These are phyloP conservation scores for Gonapodya prolifera DNA, from an alignment of 192 early-diverging fungal species.

Conservation along the genomic window DNA sequence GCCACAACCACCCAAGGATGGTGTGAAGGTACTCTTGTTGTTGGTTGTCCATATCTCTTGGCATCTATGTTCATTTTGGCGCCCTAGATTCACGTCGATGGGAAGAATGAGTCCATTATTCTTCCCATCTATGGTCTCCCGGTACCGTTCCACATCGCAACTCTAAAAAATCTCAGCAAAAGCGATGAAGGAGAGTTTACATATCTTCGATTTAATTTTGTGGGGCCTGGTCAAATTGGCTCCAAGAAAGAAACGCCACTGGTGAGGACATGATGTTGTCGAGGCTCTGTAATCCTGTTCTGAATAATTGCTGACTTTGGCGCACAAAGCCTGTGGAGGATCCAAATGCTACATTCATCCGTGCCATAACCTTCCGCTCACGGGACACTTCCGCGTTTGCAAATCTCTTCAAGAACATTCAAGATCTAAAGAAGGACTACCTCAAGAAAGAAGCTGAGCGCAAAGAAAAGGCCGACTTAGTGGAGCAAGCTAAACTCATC, in stretches of 20 bases:
- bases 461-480: slow-evolving; percentile 90
- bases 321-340: slow-evolving; percentile 63
- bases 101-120: slow-evolving; percentile 72
- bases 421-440: slow-evolving; percentile 83
- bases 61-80: not conserved
- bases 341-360: slow-evolving; percentile 76
- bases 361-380: slow-evolving; percentile 82
- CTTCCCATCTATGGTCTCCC: slow-evolving; percentile 90
- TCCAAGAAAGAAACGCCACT: slow-evolving; percentile 71
- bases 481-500: slow-evolving; percentile 82
- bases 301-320: not conserved
- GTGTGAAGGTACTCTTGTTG: slow-evolving; percentile 15
- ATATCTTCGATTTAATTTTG: slow-evolving; percentile 86
- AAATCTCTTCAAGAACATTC: slow-evolving; percentile 74
- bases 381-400: slow-evolving; percentile 67
- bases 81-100: slow-evolving; percentile 76
- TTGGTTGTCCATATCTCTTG: not conserved
- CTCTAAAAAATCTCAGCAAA: slow-evolving; percentile 87
- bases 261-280: slow-evolving; percentile 17
- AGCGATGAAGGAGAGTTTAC: slow-evolving; percentile 85
- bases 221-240: slow-evolving; percentile 82
- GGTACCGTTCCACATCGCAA: slow-evolving; percentile 97
- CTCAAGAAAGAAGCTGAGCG: slow-evolving; percentile 86
- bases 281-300: slow-evolving; percentile 6
- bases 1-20: slow-evolving; percentile 43